Evolutionary conservation across 2,329 filamentous ascomycete genomes (phyloP), one percentile per base, ranked within the genome.

Genomic region (Penicillium sp.): DNA sequence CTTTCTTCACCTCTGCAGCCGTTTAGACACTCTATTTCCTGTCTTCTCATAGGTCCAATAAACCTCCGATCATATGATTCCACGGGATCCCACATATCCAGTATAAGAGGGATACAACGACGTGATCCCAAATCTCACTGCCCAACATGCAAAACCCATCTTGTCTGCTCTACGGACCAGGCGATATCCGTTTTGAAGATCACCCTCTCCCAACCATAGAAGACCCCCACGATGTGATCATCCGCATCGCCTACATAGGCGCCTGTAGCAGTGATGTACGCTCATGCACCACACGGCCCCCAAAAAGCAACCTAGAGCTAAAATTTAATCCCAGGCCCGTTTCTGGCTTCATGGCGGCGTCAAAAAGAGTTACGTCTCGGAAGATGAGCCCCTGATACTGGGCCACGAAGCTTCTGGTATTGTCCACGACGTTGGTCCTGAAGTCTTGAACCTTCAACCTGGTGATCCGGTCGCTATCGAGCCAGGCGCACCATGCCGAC

Each of bases 241-340:
- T 80, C 9, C 73, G 74, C n/a, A 76, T 81, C 39, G 71, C 73
- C 3, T 79, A 74, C 37, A 69, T 77, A 0, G 78, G 78, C 3
- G 75, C 80, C n/a, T 79, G 77, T 58, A 78, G 76, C 22, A 76
- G 73, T 53, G 74, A 76, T 63, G 72, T 72, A 60, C 27, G 48
- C 35, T 35, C 48, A 29, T 49, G 47, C 47, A 39, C 13, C 16
- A 39, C 33, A 49, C 35, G 24, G 21, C 33, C 19, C n/a, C 21
- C 19, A 22, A n/a, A 10, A 24, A 10, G 31, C 3, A 10, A n/a
- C 27, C 10, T 43, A 22, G 16, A 56, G 26, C 33, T 43, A 39
- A 46, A 49, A 21, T 6, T 31, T 21, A 27, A 21, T 35, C 13
- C 9, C 22, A 72, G 71, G 71, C 77, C 13, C 74, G 76, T 52